Evolutionary conservation across 2,329 filamentous ascomycete genomes (phyloP), one percentile per base, ranked within the genome.

Genomic region (Aspergillus texensis): DNA sequence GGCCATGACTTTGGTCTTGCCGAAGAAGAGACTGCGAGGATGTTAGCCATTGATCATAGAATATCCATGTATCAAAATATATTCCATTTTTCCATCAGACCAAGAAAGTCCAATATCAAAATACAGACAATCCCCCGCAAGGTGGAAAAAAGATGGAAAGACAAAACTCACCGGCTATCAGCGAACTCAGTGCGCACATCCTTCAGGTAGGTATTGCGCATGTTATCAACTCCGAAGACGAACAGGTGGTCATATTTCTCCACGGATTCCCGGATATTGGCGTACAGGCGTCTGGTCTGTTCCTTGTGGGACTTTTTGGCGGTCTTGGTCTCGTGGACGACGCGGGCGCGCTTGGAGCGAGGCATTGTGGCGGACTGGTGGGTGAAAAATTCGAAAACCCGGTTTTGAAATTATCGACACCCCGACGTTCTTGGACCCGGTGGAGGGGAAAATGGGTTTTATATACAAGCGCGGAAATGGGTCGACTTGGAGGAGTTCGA

Each of bases 1-100:
- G 72, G 92, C 89, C 93, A 98, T 98, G 79, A 99, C 94, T 83
- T 98, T 98, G 64, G 94, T 98, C 84, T 98, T 99, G 82, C 94
- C 95, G 81, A 97, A 98, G 88, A 98, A 98, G 78, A 99, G 84
- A 72, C 94, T 95, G 72, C 4, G 10, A n/a, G 14, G 4, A 21
- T 21, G 21, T 63, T 34, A 61, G 55, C 24, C 14, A 30, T 62
- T 36, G 43, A n/a, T 46, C 21, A 14, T 16, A 32, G 48, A 41
- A 24, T 5, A 28, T 12, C 43, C 21, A 10, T 30, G 14, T 19
- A 19, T 9, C 4, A 12, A 19, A 1, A 5, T 5, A 4, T 4
- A 26, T 16, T 28, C 12, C 24, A 26, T 28, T 26, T 48, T 26
- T 26, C 45, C 19, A 14, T n/a, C 11, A 11, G 45, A 24, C 6